Conservation (phyloP, 2,329 filamentous ascomycete species). For the Seiridium unicorne region DNA sequence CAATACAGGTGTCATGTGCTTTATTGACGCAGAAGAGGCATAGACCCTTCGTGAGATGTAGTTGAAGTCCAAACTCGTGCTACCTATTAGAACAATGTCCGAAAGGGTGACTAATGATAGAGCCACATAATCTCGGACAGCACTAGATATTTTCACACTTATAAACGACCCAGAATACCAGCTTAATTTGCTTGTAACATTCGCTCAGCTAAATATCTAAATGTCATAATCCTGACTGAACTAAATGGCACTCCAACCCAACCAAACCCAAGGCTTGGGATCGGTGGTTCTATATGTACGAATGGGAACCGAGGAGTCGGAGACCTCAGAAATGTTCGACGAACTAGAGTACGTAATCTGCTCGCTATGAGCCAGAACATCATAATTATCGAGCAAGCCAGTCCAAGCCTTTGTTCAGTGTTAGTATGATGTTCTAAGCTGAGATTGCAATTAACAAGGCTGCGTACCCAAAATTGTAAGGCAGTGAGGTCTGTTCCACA, state of each 20-base stretch:
- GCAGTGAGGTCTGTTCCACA: neutral
- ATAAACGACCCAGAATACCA: too few species aligned
- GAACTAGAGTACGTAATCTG: neutral
- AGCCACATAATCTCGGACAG: too few species aligned
- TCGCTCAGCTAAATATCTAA: neutral
- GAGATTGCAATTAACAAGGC: neutral
- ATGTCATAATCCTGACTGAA: neutral
- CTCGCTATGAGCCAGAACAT: constrained; percentile 5
- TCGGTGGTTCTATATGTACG: neutral
- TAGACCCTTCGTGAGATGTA: too few species aligned
- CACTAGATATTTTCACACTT: too few species aligned
- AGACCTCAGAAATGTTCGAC: neutral
- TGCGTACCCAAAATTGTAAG: constrained; percentile 3
- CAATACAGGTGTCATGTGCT: too few species aligned
- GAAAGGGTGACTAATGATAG: too few species aligned
- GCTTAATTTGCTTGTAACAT: too few species aligned
- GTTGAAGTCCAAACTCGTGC: too few species aligned
- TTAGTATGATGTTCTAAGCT: neutral
- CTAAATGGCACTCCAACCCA: neutral
- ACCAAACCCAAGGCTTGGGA: constrained; percentile 1
- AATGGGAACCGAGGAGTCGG: neutral
- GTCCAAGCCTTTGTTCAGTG: neutral
- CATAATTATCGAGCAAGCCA: neutral
- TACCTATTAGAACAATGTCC: too few species aligned
- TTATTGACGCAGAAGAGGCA: too few species aligned